Conservation (phyloP, 2,329 filamentous ascomycete genomes). For the Colletotrichum kahawae region DNA sequence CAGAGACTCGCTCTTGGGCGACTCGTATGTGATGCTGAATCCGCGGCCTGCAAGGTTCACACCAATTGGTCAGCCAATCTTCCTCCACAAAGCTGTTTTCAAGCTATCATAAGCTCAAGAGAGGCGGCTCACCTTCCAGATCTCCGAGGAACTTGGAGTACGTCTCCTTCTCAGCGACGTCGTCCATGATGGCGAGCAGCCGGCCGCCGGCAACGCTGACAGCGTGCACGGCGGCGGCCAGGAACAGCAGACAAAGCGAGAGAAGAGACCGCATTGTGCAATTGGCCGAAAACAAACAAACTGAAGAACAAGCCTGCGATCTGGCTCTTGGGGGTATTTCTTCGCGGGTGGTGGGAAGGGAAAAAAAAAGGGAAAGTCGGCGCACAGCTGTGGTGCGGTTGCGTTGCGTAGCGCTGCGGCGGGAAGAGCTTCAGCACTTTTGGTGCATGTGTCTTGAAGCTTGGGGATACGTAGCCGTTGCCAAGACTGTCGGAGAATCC, state of each 20-base stretch:
- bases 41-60: conserved; percentile 68
- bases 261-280: conserved; percentile 73
- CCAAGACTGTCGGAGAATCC: conserved; percentile 18
- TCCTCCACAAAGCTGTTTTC: neutral
- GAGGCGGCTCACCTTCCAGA: conserved; percentile 62
- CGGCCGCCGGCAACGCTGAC: conserved; percentile 83
- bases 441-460: conserved; percentile 26
- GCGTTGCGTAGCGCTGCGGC: conserved; percentile 20
- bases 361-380: conserved; percentile 22
- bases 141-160: conserved; percentile 85
- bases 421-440: conserved; percentile 17
- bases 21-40: conserved; percentile 80
- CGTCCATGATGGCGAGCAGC: conserved; percentile 86
- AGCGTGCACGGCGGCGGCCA: conserved; percentile 73
- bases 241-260: conserved; percentile 71
- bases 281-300: neutral
- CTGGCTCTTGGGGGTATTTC: conserved; percentile 10
- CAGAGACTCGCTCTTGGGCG: conserved; percentile 79
- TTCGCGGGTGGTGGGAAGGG: neutral
- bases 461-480: conserved; percentile 29
- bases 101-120: neutral
- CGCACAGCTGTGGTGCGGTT: conserved; percentile 23
- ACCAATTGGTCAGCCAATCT: conserved; percentile 28
- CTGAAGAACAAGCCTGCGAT: neutral
- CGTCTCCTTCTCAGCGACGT: conserved; percentile 76